Conservation (phyloP, 768 basidiomycete species). For the Rhodosporidiobolus sp. region DNA sequence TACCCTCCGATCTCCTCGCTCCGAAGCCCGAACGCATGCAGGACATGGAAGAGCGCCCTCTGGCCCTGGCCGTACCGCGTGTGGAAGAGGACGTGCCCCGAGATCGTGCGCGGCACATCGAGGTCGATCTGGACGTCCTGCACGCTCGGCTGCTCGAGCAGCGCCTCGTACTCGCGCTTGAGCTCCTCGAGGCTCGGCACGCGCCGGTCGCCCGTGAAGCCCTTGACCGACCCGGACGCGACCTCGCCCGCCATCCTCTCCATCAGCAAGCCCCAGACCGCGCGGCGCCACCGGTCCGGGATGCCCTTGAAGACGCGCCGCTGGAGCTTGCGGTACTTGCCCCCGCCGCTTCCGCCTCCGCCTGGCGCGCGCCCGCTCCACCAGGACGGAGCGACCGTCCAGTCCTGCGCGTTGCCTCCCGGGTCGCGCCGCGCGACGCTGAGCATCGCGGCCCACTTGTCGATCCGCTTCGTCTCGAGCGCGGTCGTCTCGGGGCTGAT, state of each 20-base stretch:
- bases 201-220: background rate
- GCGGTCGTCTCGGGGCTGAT: conserved; percentile 48
- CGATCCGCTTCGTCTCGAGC: conserved; percentile 73
- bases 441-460: conserved; percentile 90
- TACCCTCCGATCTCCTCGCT: conserved; percentile 75
- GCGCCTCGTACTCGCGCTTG: conserved; percentile 38
- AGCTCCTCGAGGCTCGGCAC: conserved; percentile 22
- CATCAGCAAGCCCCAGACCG: conserved; percentile 65
- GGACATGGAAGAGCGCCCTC: conserved; percentile 88
- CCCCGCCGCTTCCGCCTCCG: conserved; percentile 14
- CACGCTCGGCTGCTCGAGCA: conserved; percentile 71
- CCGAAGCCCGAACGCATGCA: conserved; percentile 82
- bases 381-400: conserved; percentile 55
- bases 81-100: conserved; percentile 86
- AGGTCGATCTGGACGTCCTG: conserved; percentile 98
- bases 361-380: conserved; percentile 12
- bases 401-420: conserved; percentile 75
- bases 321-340: conserved; percentile 50
- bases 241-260: conserved; percentile 28
- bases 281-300: conserved; percentile 90
- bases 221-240: background rate
- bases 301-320: conserved; percentile 88
- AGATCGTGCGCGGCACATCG: conserved; percentile 93
- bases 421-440: conserved; percentile 61
- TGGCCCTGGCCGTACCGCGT: conserved; percentile 96